A percentile compares a stretch with the other conserved stretches of the same genome.
Evolutionary conservation across 371 early-diverging fungal genomes (phyloP).

Genomic region (Batrachochytrium dendrobatidis): DNA sequence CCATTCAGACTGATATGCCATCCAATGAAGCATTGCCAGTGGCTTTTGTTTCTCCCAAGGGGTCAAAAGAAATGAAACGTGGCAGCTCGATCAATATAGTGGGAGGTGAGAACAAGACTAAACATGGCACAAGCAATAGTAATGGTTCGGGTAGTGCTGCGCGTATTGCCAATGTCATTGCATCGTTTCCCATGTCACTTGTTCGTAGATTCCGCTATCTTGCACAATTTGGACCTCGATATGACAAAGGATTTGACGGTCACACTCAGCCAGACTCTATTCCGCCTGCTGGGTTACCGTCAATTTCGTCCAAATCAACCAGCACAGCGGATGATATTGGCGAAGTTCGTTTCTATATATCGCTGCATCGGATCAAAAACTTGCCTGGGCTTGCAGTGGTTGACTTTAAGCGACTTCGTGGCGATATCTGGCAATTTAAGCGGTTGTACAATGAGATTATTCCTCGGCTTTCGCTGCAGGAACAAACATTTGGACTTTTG

Average conservation of each 20-base stretch:
- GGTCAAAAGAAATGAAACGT: no score
- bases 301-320: background rate
- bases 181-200: slow-evolving; percentile 29
- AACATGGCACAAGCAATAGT: background rate
- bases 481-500: no score
- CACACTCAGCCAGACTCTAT: background rate
- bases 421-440: slow-evolving; percentile 91
- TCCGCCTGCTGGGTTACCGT: background rate
- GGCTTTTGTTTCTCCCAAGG: background rate
- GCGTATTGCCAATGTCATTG: slow-evolving; percentile 12
- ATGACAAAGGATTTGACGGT: slow-evolving; percentile 31
- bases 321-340: background rate
- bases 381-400: slow-evolving; percentile 83
- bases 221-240: slow-evolving; percentile 27
- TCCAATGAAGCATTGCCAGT: background rate
- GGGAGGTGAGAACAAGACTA: background rate
- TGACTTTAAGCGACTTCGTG: slow-evolving; percentile 80
- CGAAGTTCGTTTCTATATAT: slow-evolving; percentile 62
- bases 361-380: slow-evolving; percentile 84
- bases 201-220: slow-evolving; percentile 23
- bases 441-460: slow-evolving; percentile 61
- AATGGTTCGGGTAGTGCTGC: background rate
- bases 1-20: background rate
- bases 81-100: background rate
- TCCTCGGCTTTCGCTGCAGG: slow-evolving; percentile 7